These are phyloP conservation scores for Sporothrix euskadiensis DNA, from an alignment of 2,329 filamentous ascomycete genomes.

Conservation along the genomic window DNA sequence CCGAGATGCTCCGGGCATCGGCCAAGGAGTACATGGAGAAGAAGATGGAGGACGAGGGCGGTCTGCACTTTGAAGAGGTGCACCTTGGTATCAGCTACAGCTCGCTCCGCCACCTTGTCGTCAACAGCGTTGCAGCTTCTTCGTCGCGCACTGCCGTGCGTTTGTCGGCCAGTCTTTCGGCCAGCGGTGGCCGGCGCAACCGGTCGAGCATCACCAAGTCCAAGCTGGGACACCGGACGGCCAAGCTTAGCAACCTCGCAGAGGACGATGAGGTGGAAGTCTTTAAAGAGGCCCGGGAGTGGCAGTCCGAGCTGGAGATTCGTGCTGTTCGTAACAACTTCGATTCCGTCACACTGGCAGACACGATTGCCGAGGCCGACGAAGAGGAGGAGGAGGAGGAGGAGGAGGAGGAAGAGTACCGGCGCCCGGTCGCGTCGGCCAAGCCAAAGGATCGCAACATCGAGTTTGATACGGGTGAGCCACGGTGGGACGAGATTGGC, in stretches of 20 bases:
- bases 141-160: slow-evolving; percentile 39
- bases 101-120: slow-evolving; percentile 37
- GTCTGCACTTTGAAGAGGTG: slow-evolving; percentile 37
- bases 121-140: slow-evolving; percentile 38
- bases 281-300: slow-evolving; percentile 30
- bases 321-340: neutral
- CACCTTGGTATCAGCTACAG: slow-evolving; percentile 36
- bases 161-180: slow-evolving; percentile 21
- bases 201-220: neutral
- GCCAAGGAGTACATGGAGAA: slow-evolving; percentile 7
- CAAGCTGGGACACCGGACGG: neutral
- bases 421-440: neutral
- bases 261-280: slow-evolving; percentile 23
- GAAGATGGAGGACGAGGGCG: slow-evolving; percentile 23
- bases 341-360: slow-evolving; percentile 8
- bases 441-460: neutral
- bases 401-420: slow-evolving; percentile 4
- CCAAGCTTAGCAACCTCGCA: slow-evolving; percentile 8
- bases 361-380: slow-evolving; percentile 25
- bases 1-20: neutral
- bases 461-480: slow-evolving; percentile 34
- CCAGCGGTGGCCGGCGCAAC: neutral
- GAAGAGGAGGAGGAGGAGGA: slow-evolving; percentile 29
- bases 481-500: slow-evolving; percentile 36
- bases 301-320: neutral